phyloP scores from a whole-genome alignment of 2,329 filamentous ascomycete genomes.

The Lachnellula arida region DNA sequence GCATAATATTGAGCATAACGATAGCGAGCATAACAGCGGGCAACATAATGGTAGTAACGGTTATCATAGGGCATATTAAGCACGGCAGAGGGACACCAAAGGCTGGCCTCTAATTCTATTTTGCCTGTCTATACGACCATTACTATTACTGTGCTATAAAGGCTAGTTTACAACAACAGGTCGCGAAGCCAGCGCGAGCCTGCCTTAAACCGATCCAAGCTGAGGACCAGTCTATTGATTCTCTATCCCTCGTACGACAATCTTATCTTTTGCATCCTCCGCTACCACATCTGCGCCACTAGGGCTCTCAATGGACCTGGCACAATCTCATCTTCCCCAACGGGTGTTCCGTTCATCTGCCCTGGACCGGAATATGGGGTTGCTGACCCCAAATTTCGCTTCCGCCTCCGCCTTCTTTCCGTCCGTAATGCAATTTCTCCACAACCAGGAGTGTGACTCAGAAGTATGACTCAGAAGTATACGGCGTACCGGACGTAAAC shows the following conservation, averaged over 20 bases:
- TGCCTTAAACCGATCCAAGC: slow-evolving; percentile 1
- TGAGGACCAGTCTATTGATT: slow-evolving; percentile 1
- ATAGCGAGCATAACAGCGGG: slow-evolving; percentile 13
- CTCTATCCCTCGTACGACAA: not conserved
- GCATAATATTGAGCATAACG: slow-evolving; percentile 15
- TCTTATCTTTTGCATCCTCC: not conserved
- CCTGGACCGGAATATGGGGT: not conserved
- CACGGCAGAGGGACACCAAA: slow-evolving; percentile 4
- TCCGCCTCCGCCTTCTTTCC: not conserved
- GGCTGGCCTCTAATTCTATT: slow-evolving; percentile 13
- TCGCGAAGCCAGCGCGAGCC: slow-evolving; percentile 10
- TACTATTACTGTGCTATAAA: slow-evolving; percentile 9
- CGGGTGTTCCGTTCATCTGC: too few species aligned
- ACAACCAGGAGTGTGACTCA: not conserved
- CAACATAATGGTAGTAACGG: slow-evolving; percentile 7
- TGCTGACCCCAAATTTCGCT: slow-evolving; percentile 2
- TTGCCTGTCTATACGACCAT: slow-evolving; percentile 10
- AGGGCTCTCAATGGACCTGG: not conserved
- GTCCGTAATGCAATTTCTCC: slow-evolving; percentile 2
- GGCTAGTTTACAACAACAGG: slow-evolving; percentile 12
- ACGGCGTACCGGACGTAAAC: not conserved
- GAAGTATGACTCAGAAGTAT: slow-evolving; percentile 1
- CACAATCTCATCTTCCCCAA: too few species aligned
- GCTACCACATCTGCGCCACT: not conserved
- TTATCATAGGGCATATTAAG: slow-evolving; percentile 10